phyloP scores from a whole-genome alignment of 495 filamentous ascomycete species.

The Aspergillus haitiensis region DNA sequence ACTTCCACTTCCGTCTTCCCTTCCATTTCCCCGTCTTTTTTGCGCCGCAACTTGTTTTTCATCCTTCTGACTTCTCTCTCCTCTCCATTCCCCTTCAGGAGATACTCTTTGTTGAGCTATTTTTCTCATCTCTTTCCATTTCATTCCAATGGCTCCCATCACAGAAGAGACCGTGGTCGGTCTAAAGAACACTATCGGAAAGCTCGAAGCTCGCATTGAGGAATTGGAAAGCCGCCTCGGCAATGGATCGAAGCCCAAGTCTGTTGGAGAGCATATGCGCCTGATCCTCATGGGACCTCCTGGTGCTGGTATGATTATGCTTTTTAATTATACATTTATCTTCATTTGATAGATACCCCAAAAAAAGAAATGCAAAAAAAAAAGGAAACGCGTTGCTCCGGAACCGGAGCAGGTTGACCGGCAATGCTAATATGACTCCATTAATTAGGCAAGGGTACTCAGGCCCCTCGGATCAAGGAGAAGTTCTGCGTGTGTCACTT shows the following conservation, averaged over 20 bases:
- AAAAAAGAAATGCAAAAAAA: slow-evolving; percentile 18
- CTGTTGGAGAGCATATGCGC: slow-evolving; percentile 63
- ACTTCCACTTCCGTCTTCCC: slow-evolving; percentile 28
- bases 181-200: slow-evolving; percentile 73
- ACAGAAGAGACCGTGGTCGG: slow-evolving; percentile 71
- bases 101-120: slow-evolving; percentile 30
- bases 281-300: slow-evolving; percentile 98
- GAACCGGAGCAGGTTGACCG: slow-evolving; percentile 28
- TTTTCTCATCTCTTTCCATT: slow-evolving; percentile 27
- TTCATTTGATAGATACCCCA: not conserved
- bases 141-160: slow-evolving; percentile 75
- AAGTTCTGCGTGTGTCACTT: slow-evolving; percentile 96
- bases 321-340: not conserved
- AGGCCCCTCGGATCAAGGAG: slow-evolving; percentile 96
- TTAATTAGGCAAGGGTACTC: slow-evolving; percentile 90
- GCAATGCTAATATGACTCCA: slow-evolving; percentile 3
- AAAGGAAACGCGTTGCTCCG: not conserved
- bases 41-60: slow-evolving; percentile 17
- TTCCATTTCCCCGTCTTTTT: slow-evolving; percentile 36
- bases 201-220: slow-evolving; percentile 80
- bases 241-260: slow-evolving; percentile 53
- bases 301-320: slow-evolving; percentile 73
- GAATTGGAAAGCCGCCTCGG: slow-evolving; percentile 68
- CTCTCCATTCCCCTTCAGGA: slow-evolving; percentile 6
- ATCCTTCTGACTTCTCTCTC: slow-evolving; percentile 8